These are phyloP conservation scores for Fusarium mangiferae DNA, from an alignment of 2,329 filamentous ascomycete species.

Conservation along the genomic window DNA sequence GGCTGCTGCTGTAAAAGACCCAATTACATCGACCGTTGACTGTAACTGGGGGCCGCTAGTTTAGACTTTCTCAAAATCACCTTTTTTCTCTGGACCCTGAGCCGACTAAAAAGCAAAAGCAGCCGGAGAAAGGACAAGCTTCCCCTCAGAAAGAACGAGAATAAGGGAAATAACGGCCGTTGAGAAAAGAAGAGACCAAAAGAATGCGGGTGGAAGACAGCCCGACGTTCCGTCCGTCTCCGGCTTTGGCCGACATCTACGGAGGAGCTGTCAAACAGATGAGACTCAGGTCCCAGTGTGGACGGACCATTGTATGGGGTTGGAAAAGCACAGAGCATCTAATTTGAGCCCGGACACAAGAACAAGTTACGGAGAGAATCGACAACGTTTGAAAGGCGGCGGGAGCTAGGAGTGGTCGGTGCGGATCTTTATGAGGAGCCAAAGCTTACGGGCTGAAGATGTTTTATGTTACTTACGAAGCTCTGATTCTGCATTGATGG, in stretches of 20 bases:
- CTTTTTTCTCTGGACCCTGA: conserved; percentile 29
- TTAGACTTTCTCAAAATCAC: conserved; percentile 22
- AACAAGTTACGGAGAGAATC: conserved; percentile 8
- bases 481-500: conserved; percentile 2
- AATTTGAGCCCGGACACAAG: conserved; percentile 13
- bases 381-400: neutral
- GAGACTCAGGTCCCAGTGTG: neutral
- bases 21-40: neutral
- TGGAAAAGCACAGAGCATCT: neutral
- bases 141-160: conserved; percentile 4
- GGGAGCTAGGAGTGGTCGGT: conserved; percentile 30
- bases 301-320: no score
- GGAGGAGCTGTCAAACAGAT: neutral
- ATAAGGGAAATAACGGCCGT: neutral
- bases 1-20: neutral
- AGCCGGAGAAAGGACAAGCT: conserved; percentile 15
- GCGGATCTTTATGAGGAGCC: conserved; percentile 16
- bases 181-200: neutral
- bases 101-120: conserved; percentile 42
- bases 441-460: neutral
- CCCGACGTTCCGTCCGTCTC: neutral
- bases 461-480: neutral
- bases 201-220: neutral
- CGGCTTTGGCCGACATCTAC: conserved; percentile 40
- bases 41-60: neutral